phyloP scores from a whole-genome alignment of 768 basidiomycete species.

The Lactarius pseudohatsudake region DNA sequence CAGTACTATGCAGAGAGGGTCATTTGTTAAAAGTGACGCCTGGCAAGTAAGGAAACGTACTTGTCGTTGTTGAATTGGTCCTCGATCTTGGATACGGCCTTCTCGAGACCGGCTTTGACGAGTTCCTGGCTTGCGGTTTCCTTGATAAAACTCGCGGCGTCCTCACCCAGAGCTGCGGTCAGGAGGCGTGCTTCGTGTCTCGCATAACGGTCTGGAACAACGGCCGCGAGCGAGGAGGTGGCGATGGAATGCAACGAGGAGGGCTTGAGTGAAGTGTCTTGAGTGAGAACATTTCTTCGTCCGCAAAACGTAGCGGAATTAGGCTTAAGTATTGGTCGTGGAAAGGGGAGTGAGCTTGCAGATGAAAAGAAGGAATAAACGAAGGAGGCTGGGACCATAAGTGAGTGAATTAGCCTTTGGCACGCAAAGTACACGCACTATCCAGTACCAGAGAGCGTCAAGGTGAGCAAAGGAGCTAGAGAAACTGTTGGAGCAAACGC shows the following conservation, averaged over 20 bases:
- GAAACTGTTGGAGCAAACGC: too few relatives aligned
- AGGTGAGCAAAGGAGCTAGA: conserved; percentile 6
- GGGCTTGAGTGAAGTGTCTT: not conserved
- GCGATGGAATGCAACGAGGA: conserved; percentile 7
- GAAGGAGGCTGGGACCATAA: not conserved
- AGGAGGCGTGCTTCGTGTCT: not conserved
- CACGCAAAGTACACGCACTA: conserved; percentile 4
- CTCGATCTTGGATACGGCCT: rapidly evolving
- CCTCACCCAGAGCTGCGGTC: not conserved
- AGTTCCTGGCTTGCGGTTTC: too few relatives aligned
- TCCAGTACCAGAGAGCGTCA: conserved; percentile 11
- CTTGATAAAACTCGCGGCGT: not conserved
- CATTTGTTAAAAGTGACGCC: not conserved
- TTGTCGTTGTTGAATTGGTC: not conserved
- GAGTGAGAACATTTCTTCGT: conserved; percentile 5
- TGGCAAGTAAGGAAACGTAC: not conserved
- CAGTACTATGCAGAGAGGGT: not conserved
- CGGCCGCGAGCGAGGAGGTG: not conserved
- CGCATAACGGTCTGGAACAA: not conserved
- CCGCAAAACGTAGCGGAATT: not conserved
- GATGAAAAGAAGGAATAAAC: not conserved
- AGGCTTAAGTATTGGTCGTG: not conserved
- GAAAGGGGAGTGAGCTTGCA: not conserved
- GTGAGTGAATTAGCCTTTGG: not conserved
- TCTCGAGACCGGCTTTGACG: too few relatives aligned